These are phyloP conservation scores for Echium plantagineum DNA, from an alignment of 257 asterid species.

Conservation along the genomic window DNA sequence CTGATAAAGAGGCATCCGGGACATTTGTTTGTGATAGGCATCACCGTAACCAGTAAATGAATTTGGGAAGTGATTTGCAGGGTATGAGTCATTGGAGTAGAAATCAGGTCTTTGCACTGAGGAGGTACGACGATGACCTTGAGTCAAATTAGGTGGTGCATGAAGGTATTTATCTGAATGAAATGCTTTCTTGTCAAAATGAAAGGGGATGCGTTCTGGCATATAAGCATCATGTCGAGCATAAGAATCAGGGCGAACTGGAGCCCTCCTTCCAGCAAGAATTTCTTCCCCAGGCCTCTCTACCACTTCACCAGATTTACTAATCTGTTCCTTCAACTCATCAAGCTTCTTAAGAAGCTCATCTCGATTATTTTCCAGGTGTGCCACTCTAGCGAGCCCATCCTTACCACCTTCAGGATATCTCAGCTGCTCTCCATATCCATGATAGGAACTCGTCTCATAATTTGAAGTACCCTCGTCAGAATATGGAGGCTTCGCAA, in stretches of 20 bases:
- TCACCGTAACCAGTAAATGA: slow-evolving; percentile 25
- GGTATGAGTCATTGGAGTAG: slow-evolving; percentile 32
- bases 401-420: slow-evolving; percentile 32
- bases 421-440: slow-evolving; percentile 32
- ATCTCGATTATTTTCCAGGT: slow-evolving; percentile 56
- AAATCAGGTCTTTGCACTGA: slow-evolving; percentile 27
- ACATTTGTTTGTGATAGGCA: slow-evolving; percentile 36
- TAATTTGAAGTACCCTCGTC: slow-evolving; percentile 55
- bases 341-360: slow-evolving; percentile 78
- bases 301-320: slow-evolving; percentile 43
- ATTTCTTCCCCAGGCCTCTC: slow-evolving; percentile 45
- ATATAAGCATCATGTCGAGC: slow-evolving; percentile 25
- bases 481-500: slow-evolving; percentile 24
- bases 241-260: slow-evolving; percentile 26
- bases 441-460: slow-evolving; percentile 32
- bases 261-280: slow-evolving; percentile 24
- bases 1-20: slow-evolving; percentile 32
- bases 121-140: slow-evolving; percentile 26
- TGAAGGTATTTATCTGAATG: slow-evolving; percentile 21
- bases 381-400: slow-evolving; percentile 40
- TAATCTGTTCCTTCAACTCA: slow-evolving; percentile 62
- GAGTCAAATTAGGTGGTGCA: slow-evolving; percentile 30
- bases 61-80: slow-evolving; percentile 29
- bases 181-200: slow-evolving; percentile 29
- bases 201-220: slow-evolving; percentile 31